Base-by-base conservation (phyloP, 2,329 filamentous ascomycete genomes). In the Immersiporthe knoxdaviesiana region DNA sequence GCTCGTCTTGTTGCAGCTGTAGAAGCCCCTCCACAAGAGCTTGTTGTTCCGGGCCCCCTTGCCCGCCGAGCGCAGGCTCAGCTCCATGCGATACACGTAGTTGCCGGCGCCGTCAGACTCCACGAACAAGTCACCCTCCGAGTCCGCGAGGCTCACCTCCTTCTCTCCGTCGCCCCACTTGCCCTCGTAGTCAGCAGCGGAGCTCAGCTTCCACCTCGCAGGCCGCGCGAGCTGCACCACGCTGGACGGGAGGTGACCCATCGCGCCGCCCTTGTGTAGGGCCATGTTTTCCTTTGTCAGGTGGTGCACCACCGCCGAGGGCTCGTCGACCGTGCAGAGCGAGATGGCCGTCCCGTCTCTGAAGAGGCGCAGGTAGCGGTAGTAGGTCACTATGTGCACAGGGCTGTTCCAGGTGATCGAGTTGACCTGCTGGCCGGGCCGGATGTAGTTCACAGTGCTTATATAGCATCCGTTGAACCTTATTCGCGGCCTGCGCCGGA, bases 381-480 rank as follows among this genome's bases (percentile, higher is more conserved):
- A 99, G 81, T 98, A 99, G 0, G 96, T 99, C 63, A 99, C 94
- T 69, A 98, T 97, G 78, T 97, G 94, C 47, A 98, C 91, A 11
- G 94, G 94, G 32, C 87, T 91, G 41, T 84, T 83, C 93, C 94
- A 97, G 1, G 92, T 91, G 24, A 91, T 81, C 67, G 89, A 90
- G 72, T 90, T 91, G 27, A 87, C 85, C 3, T 89, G 90, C 70
- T 91, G 91, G 41, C 96, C 96, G 0, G 93, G 84, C 32, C 96
- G 92, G 63, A 93, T 89, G 81, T 99, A 99, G 81, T 98, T 98
- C 70, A 97, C 94, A 0, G 95, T 98, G 79, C 90, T 93, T 79
- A 99, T 98, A 82, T 99, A 99, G 80, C 93, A 92, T 35, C 96
- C 96, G 75, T 96, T 96, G 84, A 97, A 99, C 69, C 96, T 92